Evolutionary conservation across 1,139 yeast species (phyloP), one percentile per base, ranked within the genome.

Genomic region (Saccharomyces hybrid): DNA sequence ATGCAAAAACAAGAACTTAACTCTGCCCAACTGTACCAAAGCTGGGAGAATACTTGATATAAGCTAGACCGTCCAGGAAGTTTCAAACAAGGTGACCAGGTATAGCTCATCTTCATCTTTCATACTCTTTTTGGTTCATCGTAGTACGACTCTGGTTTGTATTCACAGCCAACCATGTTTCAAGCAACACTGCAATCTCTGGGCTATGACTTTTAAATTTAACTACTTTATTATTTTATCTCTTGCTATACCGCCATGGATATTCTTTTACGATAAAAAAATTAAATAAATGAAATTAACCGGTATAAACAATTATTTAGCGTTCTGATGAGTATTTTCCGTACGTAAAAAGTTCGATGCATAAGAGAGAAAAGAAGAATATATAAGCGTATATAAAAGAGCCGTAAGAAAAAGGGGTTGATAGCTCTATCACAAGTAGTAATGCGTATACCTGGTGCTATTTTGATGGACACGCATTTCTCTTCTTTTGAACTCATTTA

Each of bases 391-490:
- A 31, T 31, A 32, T 2, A 32, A 13, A 32, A 32, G 38, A 32
- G 38, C 14, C 4, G 2, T 32, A 2, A 32, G 4, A 5, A 32
- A 32, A 32, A 3, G 34, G 34, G 34, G 2, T 1, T 31, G 34
- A 1, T 31, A 31, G 34, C 34, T 31, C 34, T 31, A 11, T 31
- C 26, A 41, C 5, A 56, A 48, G 47, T 63, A 68, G 52, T 62
- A 61, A 54, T 68, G 71, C 9, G 70, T 66, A 53, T 58, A 64
- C 26, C 57, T 51, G 16, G 58, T 54, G 49, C 70, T 67, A 5
- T 62, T 67, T 5, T 57, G 57, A 54, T 68, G 70, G 27, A 68
- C 66, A n/a, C 54, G 53, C 72, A 68, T 68, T 51, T 68, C 70
- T 16, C 53, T 57, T 50, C 58, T 62, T 52, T 68, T 68, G 52